A percentile compares a stretch with the other conserved stretches of the same genome.
These are phyloP conservation scores for Mikania micrantha DNA, from an alignment of 129 eudicot species.

Conservation along the genomic window DNA sequence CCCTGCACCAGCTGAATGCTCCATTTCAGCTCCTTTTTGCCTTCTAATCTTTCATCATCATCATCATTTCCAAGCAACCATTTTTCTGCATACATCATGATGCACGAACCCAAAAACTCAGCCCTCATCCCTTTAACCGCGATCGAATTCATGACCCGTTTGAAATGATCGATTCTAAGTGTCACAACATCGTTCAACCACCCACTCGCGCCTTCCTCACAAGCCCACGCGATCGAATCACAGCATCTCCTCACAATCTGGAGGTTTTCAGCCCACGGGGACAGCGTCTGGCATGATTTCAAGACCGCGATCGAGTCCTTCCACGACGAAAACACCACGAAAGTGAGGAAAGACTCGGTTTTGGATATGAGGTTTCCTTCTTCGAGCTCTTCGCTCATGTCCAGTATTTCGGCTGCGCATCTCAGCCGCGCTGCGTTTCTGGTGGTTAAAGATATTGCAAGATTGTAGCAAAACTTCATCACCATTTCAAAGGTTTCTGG, in stretches of 20 bases:
- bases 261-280: conserved; percentile 93
- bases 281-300: conserved; percentile 55
- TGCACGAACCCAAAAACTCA: conserved; percentile 56
- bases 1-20: conserved; percentile 44
- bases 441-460: conserved; percentile 44
- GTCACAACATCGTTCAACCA: conserved; percentile 53
- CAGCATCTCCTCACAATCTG: conserved; percentile 77
- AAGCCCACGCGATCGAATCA: conserved; percentile 55
- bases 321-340: conserved; percentile 76
- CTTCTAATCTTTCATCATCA: conserved; percentile 20
- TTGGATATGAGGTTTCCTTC: conserved; percentile 76
- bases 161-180: conserved; percentile 60
- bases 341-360: conserved; percentile 74
- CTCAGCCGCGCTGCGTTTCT: conserved; percentile 56
- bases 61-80: conserved; percentile 50
- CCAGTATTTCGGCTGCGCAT: conserved; percentile 76
- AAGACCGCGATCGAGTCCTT: conserved; percentile 61
- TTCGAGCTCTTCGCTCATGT: conserved; percentile 80
- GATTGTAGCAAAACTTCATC: conserved; percentile 64
- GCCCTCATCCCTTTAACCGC: conserved; percentile 43
- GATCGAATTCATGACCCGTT: conserved; percentile 46
- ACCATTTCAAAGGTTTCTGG: conserved; percentile 57
- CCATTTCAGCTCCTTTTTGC: conserved; percentile 45
- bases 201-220: conserved; percentile 27
- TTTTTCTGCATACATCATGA: conserved; percentile 56